Percentiles rank a stretch among this genome's conserved stretches.
Evolutionary conservation across 202 grass and related monocot species (phyloP).

Genomic region (Carex arenaria): DNA sequence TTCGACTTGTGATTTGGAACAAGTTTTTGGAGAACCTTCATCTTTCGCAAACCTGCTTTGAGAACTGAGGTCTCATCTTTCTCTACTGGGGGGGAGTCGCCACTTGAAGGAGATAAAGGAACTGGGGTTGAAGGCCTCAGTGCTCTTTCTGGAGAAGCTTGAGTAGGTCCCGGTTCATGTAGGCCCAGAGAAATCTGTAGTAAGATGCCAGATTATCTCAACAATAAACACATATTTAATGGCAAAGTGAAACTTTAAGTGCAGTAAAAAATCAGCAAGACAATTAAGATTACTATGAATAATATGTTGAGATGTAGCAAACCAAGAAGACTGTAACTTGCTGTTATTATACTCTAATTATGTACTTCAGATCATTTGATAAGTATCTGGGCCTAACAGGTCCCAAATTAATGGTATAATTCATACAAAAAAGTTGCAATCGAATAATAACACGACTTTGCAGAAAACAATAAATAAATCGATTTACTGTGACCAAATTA

Average conservation of each 20-base stretch:
- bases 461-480: not conserved
- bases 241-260: not conserved
- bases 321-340: not conserved
- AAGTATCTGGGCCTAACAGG: not conserved
- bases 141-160: conserved; percentile 51
- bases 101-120: conserved; percentile 62
- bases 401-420: not conserved
- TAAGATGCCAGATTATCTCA: conserved; percentile 17
- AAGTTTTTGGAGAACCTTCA: conserved; percentile 77
- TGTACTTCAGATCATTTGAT: not conserved
- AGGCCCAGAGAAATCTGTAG: conserved; percentile 69
- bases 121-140: conserved; percentile 26
- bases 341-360: not conserved
- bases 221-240: not conserved
- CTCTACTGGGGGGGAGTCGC: conserved; percentile 40
- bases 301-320: not conserved
- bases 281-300: not conserved
- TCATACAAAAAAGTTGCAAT: not conserved
- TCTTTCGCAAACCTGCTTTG: conserved; percentile 88
- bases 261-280: not conserved
- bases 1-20: conserved; percentile 61
- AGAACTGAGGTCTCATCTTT: conserved; percentile 90
- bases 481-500: not conserved
- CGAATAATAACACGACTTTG: not conserved
- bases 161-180: conserved; percentile 50